Percentiles rank a stretch among this genome's conserved stretches.
Evolutionary conservation across 2,329 filamentous ascomycete genomes (phyloP).

Genomic region (Fusarium equiseti): DNA sequence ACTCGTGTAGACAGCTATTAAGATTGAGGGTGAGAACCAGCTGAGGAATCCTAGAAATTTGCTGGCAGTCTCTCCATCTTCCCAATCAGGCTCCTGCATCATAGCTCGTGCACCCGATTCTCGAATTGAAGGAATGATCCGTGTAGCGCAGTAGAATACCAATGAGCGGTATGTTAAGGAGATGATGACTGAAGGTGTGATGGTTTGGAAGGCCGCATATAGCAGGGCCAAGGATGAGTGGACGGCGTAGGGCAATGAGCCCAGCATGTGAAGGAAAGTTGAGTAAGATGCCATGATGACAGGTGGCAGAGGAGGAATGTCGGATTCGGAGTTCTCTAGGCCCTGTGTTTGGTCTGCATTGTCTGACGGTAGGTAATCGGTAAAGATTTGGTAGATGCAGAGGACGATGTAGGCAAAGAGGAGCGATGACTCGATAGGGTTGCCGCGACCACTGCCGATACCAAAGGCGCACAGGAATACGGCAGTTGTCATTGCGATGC

Average conservation of each 20-base stretch:
- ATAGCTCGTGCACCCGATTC: conserved; percentile 86
- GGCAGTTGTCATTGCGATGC: conserved; percentile 90
- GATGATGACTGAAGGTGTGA: conserved; percentile 95
- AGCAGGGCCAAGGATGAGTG: conserved; percentile 88
- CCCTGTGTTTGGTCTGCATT: conserved; percentile 66
- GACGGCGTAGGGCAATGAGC: conserved; percentile 84
- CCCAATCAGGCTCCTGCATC: conserved; percentile 85
- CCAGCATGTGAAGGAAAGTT: conserved; percentile 85
- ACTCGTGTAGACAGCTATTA: conserved; percentile 97
- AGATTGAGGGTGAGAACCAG: conserved; percentile 94
- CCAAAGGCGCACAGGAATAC: conserved; percentile 95
- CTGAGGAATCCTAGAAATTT: conserved; percentile 85
- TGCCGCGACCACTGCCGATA: conserved; percentile 92
- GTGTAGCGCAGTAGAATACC: conserved; percentile 93
- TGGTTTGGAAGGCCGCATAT: conserved; percentile 91
- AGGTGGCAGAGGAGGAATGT: conserved; percentile 94
- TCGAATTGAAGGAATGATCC: conserved; percentile 93
- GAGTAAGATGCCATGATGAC: conserved; percentile 99
- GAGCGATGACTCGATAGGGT: conserved; percentile 93
- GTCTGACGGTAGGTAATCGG: conserved; percentile 92
- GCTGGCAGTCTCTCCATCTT: conserved; percentile 86
- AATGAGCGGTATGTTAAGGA: conserved; percentile 93
- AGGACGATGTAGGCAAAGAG: conserved; percentile 98
- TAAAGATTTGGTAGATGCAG: conserved; percentile 99
- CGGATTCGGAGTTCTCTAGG: conserved; percentile 72